A percentile compares a stretch with the other conserved stretches of the same genome.
Conservation (phyloP, 352 stramenopile species). For the Phytophthora hybrid region DNA sequence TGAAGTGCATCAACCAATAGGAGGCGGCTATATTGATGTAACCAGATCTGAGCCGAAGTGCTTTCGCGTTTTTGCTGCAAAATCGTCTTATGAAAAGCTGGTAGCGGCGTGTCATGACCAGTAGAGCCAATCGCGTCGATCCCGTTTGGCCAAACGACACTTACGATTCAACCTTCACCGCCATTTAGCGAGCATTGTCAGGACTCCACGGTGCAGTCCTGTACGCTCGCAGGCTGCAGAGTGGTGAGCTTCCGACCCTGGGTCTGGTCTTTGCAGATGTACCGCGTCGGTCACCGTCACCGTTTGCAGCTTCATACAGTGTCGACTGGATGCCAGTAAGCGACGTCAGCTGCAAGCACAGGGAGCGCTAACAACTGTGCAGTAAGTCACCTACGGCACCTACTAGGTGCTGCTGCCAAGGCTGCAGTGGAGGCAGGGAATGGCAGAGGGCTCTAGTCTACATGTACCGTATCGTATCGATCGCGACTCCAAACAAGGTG, state of each 20-base stretch:
- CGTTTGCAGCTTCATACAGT: neutral
- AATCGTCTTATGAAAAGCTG: neutral
- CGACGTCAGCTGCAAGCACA: neutral
- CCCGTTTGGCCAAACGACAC: constrained; percentile 8
- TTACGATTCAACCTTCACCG: neutral
- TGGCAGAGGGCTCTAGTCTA: neutral
- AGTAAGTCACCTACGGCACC: neutral
- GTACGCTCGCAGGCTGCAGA: constrained; percentile 2
- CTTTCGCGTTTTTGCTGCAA: neutral
- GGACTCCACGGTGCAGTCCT: too few relatives aligned
- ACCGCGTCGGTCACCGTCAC: constrained; percentile 1
- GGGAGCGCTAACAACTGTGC: neutral
- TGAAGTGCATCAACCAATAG: neutral
- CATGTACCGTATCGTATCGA: neutral
- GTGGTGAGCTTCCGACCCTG: neutral
- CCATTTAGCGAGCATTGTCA: neutral
- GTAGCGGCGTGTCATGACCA: neutral
- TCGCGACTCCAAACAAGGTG: constrained; percentile 13
- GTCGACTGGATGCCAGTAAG: neutral
- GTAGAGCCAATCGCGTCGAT: constrained; percentile 26
- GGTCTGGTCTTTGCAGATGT: neutral
- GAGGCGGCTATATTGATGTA: neutral
- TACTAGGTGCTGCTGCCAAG: neutral
- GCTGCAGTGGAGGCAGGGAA: neutral
- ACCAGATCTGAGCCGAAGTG: too few relatives aligned